A percentile compares a stretch with the other conserved stretches of the same genome.
Conservation (phyloP, 768 basidiomycete genomes). For the Termitomyces sp. region DNA sequence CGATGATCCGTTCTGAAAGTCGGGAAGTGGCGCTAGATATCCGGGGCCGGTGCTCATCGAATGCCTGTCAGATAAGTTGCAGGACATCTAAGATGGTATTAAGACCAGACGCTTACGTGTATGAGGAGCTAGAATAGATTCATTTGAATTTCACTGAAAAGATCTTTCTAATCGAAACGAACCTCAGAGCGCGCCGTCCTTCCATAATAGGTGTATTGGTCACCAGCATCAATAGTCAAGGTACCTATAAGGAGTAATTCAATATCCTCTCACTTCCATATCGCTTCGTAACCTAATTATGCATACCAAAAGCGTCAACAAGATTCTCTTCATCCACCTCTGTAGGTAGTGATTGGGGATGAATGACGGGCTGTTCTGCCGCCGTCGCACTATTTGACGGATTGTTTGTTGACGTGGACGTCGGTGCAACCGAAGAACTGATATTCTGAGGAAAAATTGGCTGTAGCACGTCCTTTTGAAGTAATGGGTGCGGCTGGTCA, state of each 20-base stretch:
- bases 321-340: slow-evolving; percentile 34
- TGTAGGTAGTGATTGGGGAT: background rate
- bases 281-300: background rate
- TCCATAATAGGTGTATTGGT: slow-evolving; percentile 54
- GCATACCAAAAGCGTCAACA: slow-evolving; percentile 43
- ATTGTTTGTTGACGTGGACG: background rate
- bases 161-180: slow-evolving; percentile 11
- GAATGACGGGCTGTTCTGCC: background rate
- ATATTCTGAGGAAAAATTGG: slow-evolving; percentile 1
- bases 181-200: slow-evolving; percentile 68
- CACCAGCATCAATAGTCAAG: slow-evolving; percentile 47
- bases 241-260: slow-evolving; percentile 35
- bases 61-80: slow-evolving; percentile 14
- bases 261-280: background rate
- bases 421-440: background rate
- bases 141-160: background rate
- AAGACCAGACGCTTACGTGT: slow-evolving; percentile 30
- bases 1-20: slow-evolving; percentile 34
- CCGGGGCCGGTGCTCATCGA: slow-evolving; percentile 15
- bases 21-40: slow-evolving; percentile 5
- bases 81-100: background rate
- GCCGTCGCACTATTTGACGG: background rate
- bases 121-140: slow-evolving; percentile 43
- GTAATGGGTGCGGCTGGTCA: slow-evolving; percentile 43
- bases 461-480: slow-evolving; percentile 18